Percentiles rank a stretch among this genome's conserved stretches.
Evolutionary conservation across 345 rosid genomes (phyloP).

Genomic region (Alliaria petiolata): DNA sequence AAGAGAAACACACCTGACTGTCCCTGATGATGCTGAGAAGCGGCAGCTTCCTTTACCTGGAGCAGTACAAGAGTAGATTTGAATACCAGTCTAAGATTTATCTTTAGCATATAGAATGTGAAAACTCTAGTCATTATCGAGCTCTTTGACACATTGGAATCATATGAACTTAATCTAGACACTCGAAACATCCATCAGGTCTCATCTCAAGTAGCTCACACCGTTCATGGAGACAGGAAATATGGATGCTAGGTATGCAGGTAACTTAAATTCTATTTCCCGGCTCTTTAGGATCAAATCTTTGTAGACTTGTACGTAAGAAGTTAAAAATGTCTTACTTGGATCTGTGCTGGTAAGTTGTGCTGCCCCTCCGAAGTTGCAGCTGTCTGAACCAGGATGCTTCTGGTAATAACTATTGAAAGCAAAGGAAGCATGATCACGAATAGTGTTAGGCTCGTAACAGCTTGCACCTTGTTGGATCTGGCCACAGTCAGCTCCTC

Average conservation of each 20-base stretch:
- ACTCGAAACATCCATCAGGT: background rate
- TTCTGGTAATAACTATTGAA: conserved; percentile 94
- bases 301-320: background rate
- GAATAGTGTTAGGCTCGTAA: conserved; percentile 64
- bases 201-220: conserved; percentile 1
- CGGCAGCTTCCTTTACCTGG: conserved; percentile 87
- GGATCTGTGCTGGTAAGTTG: conserved; percentile 85
- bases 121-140: background rate
- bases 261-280: background rate
- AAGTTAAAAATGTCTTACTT: conserved; percentile 47
- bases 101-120: background rate
- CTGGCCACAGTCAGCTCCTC: conserved; percentile 88
- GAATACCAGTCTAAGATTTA: background rate
- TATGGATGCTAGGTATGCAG: background rate
- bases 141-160: background rate
- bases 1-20: conserved; percentile 26
- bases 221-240: background rate
- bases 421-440: conserved; percentile 89
- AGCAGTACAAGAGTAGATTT: conserved; percentile 2
- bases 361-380: conserved; percentile 88
- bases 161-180: conserved; percentile 1
- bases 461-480: conserved; percentile 73
- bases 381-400: conserved; percentile 86
- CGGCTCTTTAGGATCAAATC: conserved; percentile 19
- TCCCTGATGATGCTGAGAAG: conserved; percentile 45